Evolutionary conservation across 2,329 filamentous ascomycete genomes (phyloP), one percentile per base, ranked within the genome.

Genomic region (Anisogramma anomala): DNA sequence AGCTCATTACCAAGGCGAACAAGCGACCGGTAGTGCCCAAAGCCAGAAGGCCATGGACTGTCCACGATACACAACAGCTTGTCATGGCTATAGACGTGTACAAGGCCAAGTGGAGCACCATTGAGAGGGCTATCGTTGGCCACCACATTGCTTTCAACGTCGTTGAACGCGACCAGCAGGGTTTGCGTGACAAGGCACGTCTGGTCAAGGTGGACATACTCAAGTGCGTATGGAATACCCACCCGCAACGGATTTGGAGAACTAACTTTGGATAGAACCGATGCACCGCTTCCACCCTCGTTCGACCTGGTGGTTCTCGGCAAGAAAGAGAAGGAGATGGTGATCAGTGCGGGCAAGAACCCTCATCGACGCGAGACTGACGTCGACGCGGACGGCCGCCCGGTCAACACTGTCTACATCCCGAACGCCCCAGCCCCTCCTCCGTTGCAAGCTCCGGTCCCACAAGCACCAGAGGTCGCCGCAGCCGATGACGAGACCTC

Each of bases 171-270:
- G 65, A 68, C 49, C 72, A 75, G 57, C 72, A 75, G 53, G 67
- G 69, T 4, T 63, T 72, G 42, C 70, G 72, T 6, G 72, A 77
- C 60, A 72, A 70, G 55, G 72, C 72, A n/a, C 67, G 72, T 36
- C 67, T 72, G 42, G 48, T 74, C 41, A 77, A 77, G 58, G 67
- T 71, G 26, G 64, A 69, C 23, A 62, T 69, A 33, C 58, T 77
- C 13, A 62, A 62, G 61, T 63, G 49, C 43, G 60, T 55, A 7
- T 6, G 31, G 25, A 15, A 17, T 10, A 17, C 4, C 3, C 6
- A 15, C 18, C 9, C 22, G 3, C 18, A 37, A 23, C 13, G 6
- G 13, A 9, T 17, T 19, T 9, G 33, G 9, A 39, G 35, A 33
- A 42, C 30, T 38, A 7, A 14, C n/a, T 30, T 11, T 13, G 10